Evolutionary conservation across 176 grass and related monocot species (phyloP).

Genomic region (Phoenix roebelenii): DNA sequence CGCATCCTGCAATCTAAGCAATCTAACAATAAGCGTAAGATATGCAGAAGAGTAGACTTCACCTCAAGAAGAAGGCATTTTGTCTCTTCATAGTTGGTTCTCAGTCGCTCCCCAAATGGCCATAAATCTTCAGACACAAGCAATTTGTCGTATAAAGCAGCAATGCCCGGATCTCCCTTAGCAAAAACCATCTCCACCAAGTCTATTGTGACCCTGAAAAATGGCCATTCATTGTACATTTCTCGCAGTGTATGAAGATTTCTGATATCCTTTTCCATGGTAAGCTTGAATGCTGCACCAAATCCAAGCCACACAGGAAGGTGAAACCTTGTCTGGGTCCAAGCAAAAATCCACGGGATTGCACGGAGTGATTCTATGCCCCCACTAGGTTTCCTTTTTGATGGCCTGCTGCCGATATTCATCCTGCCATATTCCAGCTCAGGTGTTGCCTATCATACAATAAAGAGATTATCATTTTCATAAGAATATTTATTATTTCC

Average conservation of each 20-base stretch:
- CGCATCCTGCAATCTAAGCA: neutral
- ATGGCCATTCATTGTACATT: conserved; percentile 99
- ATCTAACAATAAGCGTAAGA: neutral
- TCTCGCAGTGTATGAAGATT: conserved; percentile 71
- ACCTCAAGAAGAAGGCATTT: conserved; percentile 91
- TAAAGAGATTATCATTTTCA: conserved; percentile 1
- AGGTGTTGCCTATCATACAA: conserved; percentile 65
- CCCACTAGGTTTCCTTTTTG: conserved; percentile 90
- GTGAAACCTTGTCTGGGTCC: conserved; percentile 98
- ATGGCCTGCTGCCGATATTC: conserved; percentile 99
- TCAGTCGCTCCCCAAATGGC: conserved; percentile 63
- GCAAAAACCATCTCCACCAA: conserved; percentile 99
- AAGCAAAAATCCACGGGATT: conserved; percentile 99
- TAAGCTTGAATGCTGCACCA: conserved; percentile 66
- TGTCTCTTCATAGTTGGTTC: conserved; percentile 84
- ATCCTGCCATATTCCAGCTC: conserved; percentile 97
- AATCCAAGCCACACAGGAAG: conserved; percentile 98
- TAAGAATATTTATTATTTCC: no score
- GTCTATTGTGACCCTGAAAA: conserved; percentile 97
- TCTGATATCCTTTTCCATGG: conserved; percentile 64
- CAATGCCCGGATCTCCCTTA: conserved; percentile 95
- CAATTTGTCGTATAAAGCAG: conserved; percentile 85
- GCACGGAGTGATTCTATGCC: conserved; percentile 94
- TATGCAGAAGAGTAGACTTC: conserved; percentile 17
- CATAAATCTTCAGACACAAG: conserved; percentile 67